Evolutionary conservation across 2,329 filamentous ascomycete genomes (phyloP), one percentile per base, ranked within the genome.

Genomic region (Trichoderma sp.): DNA sequence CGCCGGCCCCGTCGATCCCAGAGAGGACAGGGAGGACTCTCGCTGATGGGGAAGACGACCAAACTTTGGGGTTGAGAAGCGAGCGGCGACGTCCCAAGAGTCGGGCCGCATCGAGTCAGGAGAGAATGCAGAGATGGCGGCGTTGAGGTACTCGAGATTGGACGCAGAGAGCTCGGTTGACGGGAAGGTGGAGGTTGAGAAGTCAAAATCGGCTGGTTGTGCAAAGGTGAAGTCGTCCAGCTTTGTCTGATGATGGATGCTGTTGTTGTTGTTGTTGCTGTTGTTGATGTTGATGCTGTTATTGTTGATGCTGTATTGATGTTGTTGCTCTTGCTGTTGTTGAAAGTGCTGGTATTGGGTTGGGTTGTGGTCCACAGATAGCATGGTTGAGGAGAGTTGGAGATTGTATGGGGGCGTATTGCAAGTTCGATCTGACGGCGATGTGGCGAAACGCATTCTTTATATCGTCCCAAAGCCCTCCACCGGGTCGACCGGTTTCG

Each of bases 21-120:
- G 73, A 0, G 87, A 89, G 0, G 87, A 89, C 42, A 87, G 78
- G 7, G 87, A 89, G 2, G 87, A 86, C 70, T 89, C 86, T 71
- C 87, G 84, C 54, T 89, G 82, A 72, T 89, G 87, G 29, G 80
- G 73, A 42, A 81, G 75, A 17, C 81, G 79, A 67, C 77, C 76
- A 45, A 77, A 70, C 73, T 79, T 80, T 25, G 78, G 76, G 42
- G 78, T 79, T 12, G 61, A 64, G 69, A 79, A 75, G 69, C 81
- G 80, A 68, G 75, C 74, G 65, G 76, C 70, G 25, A 73, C 70
- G 65, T 78, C 75, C 81, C 80, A 84, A 15, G 77, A 61, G 67
- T 84, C 82, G 29, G 80, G 75, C 72, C 81, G 80, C 81, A 82
- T 81, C 37, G 77, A 73, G 59, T 76, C 74, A 63, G 72, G 60